Evolutionary conservation across 2,329 filamentous ascomycete genomes (phyloP), one percentile per base, ranked within the genome.

Genomic region (Hypomyces perniciosus): DNA sequence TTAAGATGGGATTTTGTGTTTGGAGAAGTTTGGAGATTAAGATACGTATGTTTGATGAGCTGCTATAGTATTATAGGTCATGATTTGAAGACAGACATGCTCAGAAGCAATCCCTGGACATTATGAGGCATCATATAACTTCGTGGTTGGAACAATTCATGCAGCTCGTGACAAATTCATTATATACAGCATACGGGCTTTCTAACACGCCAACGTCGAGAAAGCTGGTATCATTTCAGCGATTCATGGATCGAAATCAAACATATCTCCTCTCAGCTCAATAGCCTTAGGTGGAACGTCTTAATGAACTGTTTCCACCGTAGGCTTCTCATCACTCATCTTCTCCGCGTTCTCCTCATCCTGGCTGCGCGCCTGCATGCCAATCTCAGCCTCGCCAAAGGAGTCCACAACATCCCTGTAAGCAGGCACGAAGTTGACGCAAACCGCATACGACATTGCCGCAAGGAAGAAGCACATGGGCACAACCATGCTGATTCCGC

Each of bases 331-430:
- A 10, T 43, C 33, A 4, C 40, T 40, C 33, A 46, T 33, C 29
- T 54, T 44, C 44, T 46, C 46, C 28, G 40, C 52, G 54, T 62
- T 62, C 54, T 65, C 63, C 13, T 62, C 62, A n/a, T 68, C 65
- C 0, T 62, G 26, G 1, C 54, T 38, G 52, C 61, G 37, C 48
- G 61, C 58, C 5, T 58, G 54, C 28, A 74, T 48, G 12, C 75
- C 76, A 27, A 78, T 59, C 1, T 77, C 67, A 0, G 75, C 64
- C 26, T 70, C 68, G 7, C 70, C 70, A 56, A 78, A 78, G 1
- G 75, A 74, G 61, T 90, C 86, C 3, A 83, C 80, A 1, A 83
- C 78, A 49, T 77, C 69, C 33, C 77, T 72, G 62, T 90, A 89
- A 3, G 73, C 68, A 0, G 83, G 81, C 4, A 82, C 70, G 57